These are phyloP conservation scores for Pisolithus microcarpus DNA, from an alignment of 768 basidiomycete genomes.

Conservation along the genomic window DNA sequence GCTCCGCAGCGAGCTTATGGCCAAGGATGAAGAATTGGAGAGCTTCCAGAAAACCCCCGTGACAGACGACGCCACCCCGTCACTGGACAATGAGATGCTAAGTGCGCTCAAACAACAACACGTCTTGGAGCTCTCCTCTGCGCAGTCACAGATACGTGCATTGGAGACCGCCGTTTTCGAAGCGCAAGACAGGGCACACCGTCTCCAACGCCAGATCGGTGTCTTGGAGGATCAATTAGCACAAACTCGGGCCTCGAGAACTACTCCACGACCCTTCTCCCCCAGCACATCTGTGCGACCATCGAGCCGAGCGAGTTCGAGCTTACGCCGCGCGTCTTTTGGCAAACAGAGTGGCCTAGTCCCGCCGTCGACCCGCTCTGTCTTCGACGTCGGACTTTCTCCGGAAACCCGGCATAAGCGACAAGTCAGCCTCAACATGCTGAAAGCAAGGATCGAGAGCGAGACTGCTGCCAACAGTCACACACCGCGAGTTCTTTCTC, in stretches of 20 bases:
- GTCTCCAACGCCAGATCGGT: constrained; percentile 59
- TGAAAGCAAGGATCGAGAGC: constrained; percentile 84
- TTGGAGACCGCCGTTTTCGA: constrained; percentile 70
- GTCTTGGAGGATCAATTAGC: constrained; percentile 61
- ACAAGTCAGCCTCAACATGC: constrained; percentile 78
- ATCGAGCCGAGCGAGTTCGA: constrained; percentile 34
- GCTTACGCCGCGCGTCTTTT: constrained; percentile 33
- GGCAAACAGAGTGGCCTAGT: constrained; percentile 25
- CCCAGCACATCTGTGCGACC: constrained; percentile 38
- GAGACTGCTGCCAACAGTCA: constrained; percentile 46
- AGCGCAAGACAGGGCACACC: constrained; percentile 61
- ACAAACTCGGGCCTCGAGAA: constrained; percentile 36
- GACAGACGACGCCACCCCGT: constrained; percentile 35
- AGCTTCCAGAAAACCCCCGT: constrained; percentile 41
- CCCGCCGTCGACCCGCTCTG: constrained; percentile 43
- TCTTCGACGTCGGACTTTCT: constrained; percentile 63
- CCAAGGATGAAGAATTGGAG: constrained; percentile 63
- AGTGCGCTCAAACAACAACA: constrained; percentile 66
- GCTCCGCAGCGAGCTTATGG: constrained; percentile 53
- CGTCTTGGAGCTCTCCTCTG: constrained; percentile 69
- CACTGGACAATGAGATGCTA: constrained; percentile 70
- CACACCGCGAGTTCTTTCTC: constrained; percentile 50
- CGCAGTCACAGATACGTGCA: constrained; percentile 72
- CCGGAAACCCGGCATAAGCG: constrained; percentile 78
- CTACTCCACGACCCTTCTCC: constrained; percentile 40